Percentiles rank a stretch among this genome's conserved stretches.
Evolutionary conservation across 2,329 filamentous ascomycete species (phyloP).

Genomic region (Paraconiothyrium brasiliense): DNA sequence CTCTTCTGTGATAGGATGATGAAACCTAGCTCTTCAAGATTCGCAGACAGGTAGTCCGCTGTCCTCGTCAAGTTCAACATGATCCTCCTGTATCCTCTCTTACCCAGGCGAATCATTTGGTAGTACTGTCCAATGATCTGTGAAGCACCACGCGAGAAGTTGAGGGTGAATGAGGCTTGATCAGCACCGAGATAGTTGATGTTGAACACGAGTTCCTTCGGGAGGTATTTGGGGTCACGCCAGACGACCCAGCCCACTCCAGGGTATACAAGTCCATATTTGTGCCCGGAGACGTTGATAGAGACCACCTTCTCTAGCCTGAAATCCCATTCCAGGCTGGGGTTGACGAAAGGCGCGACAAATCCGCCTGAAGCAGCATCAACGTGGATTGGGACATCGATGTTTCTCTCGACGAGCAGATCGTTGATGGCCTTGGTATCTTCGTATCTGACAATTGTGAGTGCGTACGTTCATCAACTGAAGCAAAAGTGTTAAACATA

Average conservation of each 20-base stretch:
- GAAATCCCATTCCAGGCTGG: conserved; percentile 90
- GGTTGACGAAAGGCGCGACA: conserved; percentile 89
- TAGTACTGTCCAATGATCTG: conserved; percentile 98
- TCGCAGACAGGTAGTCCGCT: conserved; percentile 82
- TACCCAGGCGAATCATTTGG: conserved; percentile 93
- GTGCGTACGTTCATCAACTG: not conserved
- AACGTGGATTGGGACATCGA: conserved; percentile 90
- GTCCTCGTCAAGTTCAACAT: conserved; percentile 93
- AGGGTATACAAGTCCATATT: conserved; percentile 80
- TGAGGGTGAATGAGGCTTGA: conserved; percentile 94
- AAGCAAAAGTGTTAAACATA: conserved; percentile 17
- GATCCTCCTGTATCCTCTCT: conserved; percentile 89
- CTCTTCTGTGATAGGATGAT: conserved; percentile 84
- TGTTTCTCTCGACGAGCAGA: conserved; percentile 74
- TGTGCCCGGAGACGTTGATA: conserved; percentile 95
- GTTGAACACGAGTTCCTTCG: conserved; percentile 95
- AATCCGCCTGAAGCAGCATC: conserved; percentile 94
- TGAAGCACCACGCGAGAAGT: conserved; percentile 94
- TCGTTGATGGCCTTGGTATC: conserved; percentile 93
- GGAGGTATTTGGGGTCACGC: conserved; percentile 73
- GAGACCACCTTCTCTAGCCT: conserved; percentile 86
- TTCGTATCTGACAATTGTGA: conserved; percentile 68
- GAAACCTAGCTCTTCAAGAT: conserved; percentile 80
- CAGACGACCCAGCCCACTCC: conserved; percentile 95
- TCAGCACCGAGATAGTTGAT: conserved; percentile 98